phyloP scores from a whole-genome alignment of 1,284 basidiomycete species.

The Cystobasidiaceae sp. region DNA sequence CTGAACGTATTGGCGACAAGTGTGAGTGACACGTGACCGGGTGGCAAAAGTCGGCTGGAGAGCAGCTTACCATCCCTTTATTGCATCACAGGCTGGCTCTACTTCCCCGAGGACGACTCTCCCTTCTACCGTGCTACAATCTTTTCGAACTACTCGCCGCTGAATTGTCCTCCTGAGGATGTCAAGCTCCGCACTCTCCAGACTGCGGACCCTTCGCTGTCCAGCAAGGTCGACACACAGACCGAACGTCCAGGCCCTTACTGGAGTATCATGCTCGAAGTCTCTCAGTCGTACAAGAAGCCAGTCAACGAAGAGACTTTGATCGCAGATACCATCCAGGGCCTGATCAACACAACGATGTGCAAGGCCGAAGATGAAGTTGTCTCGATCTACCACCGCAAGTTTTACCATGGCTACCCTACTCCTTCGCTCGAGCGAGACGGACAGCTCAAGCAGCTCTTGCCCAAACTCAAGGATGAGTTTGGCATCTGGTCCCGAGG shows the following conservation, averaged over 20 bases:
- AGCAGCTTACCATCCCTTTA: background rate
- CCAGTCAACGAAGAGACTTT: slow-evolving; percentile 52
- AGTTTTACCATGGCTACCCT: slow-evolving; percentile 51
- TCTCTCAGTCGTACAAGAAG: slow-evolving; percentile 53
- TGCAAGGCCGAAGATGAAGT: slow-evolving; percentile 52
- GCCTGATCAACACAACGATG: slow-evolving; percentile 52
- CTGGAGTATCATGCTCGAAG: slow-evolving; percentile 53
- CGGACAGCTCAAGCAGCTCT: slow-evolving; percentile 49
- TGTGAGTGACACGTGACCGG: slow-evolving; percentile 45
- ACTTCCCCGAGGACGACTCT: slow-evolving; percentile 49
- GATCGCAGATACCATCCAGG: slow-evolving; percentile 52
- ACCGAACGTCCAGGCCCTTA: slow-evolving; percentile 50
- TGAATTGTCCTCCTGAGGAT: slow-evolving; percentile 50
- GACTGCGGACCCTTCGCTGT: slow-evolving; percentile 50
- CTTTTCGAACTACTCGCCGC: slow-evolving; percentile 55
- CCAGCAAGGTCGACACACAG: slow-evolving; percentile 45
- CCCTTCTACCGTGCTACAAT: slow-evolving; percentile 56
- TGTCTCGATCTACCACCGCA: slow-evolving; percentile 53
- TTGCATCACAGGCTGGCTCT: slow-evolving; percentile 43
- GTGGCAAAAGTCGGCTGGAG: background rate
- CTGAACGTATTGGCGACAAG: slow-evolving; percentile 54
- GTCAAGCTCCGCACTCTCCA: slow-evolving; percentile 51
- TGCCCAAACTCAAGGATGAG: slow-evolving; percentile 50
- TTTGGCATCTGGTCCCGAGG: slow-evolving; percentile 52
- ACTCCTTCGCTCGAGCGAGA: slow-evolving; percentile 52